phyloP scores from a whole-genome alignment of 2,329 filamentous ascomycete species.

The Dendryphion nanum region DNA sequence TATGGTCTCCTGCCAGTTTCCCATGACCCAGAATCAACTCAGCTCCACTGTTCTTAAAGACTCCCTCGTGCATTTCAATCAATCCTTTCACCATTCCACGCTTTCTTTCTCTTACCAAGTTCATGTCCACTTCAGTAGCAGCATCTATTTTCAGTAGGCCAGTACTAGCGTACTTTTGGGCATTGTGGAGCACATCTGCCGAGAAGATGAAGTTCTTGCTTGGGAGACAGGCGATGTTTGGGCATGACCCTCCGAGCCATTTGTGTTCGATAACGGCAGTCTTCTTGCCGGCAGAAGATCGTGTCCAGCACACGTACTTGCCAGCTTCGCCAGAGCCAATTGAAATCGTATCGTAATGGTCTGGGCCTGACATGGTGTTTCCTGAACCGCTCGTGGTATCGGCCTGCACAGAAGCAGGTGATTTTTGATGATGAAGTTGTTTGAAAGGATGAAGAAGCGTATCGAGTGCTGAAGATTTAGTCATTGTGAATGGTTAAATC shows the following conservation, averaged over 20 bases:
- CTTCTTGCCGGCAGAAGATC: constrained; percentile 4
- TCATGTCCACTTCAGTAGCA: constrained; percentile 4
- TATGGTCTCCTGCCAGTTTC: constrained; percentile 5
- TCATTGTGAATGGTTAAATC: no score
- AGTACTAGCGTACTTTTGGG: constrained; percentile 5
- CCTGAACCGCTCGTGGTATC: no score
- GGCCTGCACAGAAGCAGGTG: no score
- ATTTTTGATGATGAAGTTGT: no score
- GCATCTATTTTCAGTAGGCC: constrained; percentile 6
- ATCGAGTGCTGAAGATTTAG: no score
- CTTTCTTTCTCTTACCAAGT: constrained; percentile 7
- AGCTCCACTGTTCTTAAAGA: constrained; percentile 7
- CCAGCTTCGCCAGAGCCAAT: constrained; percentile 12
- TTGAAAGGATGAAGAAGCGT: no score
- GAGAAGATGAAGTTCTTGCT: constrained; percentile 12
- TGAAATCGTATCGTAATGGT: constrained; percentile 14
- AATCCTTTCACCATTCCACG: constrained; percentile 11
- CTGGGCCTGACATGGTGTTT: no score
- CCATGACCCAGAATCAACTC: constrained; percentile 8
- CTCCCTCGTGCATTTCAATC: constrained; percentile 10
- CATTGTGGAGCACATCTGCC: constrained; percentile 6
- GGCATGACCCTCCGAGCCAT: constrained; percentile 13
- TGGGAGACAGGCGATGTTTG: constrained; percentile 14
- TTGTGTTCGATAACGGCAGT: constrained; percentile 13
- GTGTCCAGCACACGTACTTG: constrained; percentile 14